A percentile compares a stretch with the other conserved stretches of the same genome.
These are phyloP conservation scores for Nannizziopsis barbatae DNA, from an alignment of 2,329 filamentous ascomycete genomes.

Conservation along the genomic window DNA sequence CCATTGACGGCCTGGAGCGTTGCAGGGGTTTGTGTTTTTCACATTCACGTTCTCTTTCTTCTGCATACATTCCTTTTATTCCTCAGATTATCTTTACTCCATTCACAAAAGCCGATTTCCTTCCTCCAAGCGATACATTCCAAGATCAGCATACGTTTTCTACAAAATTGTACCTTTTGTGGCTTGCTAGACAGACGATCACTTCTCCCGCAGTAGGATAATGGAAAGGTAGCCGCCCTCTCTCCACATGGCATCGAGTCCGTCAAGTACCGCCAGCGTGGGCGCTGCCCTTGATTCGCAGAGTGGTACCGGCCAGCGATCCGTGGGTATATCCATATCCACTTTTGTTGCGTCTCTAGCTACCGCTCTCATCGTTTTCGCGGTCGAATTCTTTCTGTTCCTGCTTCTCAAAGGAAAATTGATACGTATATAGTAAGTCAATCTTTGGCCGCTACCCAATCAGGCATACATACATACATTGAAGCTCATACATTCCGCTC, in stretches of 20 bases:
- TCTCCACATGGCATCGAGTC: background rate
- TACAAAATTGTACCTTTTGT: background rate
- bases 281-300: constrained; percentile 28
- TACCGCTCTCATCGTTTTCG: constrained; percentile 53
- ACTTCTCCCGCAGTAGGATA: background rate
- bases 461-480: background rate
- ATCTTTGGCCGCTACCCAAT: constrained; percentile 5
- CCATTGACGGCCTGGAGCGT: background rate
- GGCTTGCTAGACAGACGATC: background rate
- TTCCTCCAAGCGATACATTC: too few species aligned
- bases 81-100: background rate
- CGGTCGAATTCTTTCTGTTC: constrained; percentile 56
- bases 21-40: background rate
- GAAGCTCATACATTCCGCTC: constrained; percentile 14
- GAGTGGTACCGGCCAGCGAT: constrained; percentile 27
- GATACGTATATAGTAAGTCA: constrained; percentile 64
- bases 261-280: constrained; percentile 15
- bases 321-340: constrained; percentile 28
- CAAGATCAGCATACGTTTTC: background rate
- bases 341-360: constrained; percentile 56
- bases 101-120: background rate
- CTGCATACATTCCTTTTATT: background rate
- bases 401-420: constrained; percentile 65
- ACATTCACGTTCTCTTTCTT: background rate
- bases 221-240: constrained; percentile 1